These are phyloP conservation scores for Eutrema yunnanense DNA, from an alignment of 345 rosid species.

Conservation along the genomic window DNA sequence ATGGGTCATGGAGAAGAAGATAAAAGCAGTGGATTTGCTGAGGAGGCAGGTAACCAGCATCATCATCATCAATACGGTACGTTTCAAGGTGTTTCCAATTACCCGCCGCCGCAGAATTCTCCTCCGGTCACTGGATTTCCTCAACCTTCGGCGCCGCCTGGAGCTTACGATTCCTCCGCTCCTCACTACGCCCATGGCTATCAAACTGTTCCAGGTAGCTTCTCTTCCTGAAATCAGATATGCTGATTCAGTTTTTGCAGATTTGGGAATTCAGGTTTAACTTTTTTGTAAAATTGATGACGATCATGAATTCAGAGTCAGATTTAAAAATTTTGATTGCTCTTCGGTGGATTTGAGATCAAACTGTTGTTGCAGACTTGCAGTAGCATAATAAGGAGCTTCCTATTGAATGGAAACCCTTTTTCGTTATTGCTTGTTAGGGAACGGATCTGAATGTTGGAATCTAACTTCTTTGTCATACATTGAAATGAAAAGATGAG, in stretches of 20 bases:
- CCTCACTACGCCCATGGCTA: conserved; percentile 62
- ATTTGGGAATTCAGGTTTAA: background rate
- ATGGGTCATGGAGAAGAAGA: conserved; percentile 39
- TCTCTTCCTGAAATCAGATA: background rate
- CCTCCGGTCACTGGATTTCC: conserved; percentile 76
- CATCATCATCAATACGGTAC: conserved; percentile 67
- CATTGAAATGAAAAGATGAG: background rate
- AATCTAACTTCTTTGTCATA: background rate
- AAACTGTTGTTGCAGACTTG: background rate
- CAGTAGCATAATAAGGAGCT: background rate
- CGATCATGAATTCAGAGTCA: background rate
- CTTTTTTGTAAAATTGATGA: background rate
- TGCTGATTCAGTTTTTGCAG: background rate
- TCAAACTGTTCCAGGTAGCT: conserved; percentile 64
- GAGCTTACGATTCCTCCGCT: conserved; percentile 37
- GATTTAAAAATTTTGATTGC: background rate
- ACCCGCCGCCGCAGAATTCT: conserved; percentile 55
- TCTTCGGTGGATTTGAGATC: background rate
- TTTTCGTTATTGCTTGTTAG: background rate
- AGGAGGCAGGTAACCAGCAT: conserved; percentile 29
- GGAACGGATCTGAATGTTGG: background rate
- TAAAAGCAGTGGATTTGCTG: conserved; percentile 32
- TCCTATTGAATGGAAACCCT: background rate
- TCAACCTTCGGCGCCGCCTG: conserved; percentile 78
- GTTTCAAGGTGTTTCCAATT: conserved; percentile 91